Evolutionary conservation across 2,329 filamentous ascomycete species (phyloP), one percentile per base, ranked within the genome.

Genomic region (Trichoderma semiorbis): DNA sequence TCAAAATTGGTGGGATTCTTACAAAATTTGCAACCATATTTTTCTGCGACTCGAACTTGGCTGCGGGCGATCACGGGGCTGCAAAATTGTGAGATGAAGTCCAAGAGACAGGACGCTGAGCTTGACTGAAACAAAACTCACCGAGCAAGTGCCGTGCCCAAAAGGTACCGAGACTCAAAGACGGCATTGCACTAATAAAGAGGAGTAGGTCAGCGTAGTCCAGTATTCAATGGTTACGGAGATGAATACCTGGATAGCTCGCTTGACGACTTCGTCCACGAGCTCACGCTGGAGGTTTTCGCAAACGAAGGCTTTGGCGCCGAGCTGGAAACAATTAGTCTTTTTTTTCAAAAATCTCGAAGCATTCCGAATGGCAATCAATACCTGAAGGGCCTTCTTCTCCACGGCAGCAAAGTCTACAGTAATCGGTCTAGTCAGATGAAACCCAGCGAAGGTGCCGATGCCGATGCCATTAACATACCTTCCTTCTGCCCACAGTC

Each of bases 221-320:
- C n/a, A n/a, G n/a, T n/a, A n/a, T n/a, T n/a, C n/a, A n/a, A n/a
- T n/a, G n/a, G n/a, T n/a, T n/a, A n/a, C n/a, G n/a, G n/a, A n/a
- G n/a, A n/a, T n/a, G n/a, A n/a, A n/a, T n/a, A n/a, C n/a, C n/a
- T 55, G 43, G n/a, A 68, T 39, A 72, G 92, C 92, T 69, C 88
- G 91, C 85, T 90, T 93, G 84, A 91, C 91, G 43, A 94, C 85
- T 81, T 94, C 87, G 76, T 93, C 91, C 73, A 95, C 86, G 78
- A 95, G 93, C 81, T 93, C 91, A 16, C 34, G 62, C 39, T 34
- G 39, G 65, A 94, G 84, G 80, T 95, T 87, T 70, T 86, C 84
- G 73, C 88, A 83, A 73, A 85, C 79, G 76, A 90, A 86, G 32
- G 71, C 69, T 64, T 79, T 75, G 53, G 78, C 79, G 10, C 79